Conservation (phyloP, 1,139 yeast genomes). For the Geotrichum cucujoidarum region DNA sequence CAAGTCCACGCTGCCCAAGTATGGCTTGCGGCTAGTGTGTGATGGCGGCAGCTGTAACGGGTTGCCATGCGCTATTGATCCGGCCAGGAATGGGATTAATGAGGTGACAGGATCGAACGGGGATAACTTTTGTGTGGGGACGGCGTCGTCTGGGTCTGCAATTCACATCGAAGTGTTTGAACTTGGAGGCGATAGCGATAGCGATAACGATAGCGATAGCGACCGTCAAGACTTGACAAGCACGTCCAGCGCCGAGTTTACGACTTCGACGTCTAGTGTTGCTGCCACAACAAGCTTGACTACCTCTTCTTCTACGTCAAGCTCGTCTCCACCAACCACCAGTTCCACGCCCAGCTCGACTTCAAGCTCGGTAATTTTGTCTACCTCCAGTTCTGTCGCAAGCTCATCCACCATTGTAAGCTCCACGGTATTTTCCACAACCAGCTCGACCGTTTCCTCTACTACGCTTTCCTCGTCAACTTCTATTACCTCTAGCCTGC, state of each 20-base stretch:
- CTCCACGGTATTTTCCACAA: not conserved
- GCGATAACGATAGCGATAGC: not conserved
- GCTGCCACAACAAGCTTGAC: not conserved
- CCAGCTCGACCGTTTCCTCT: not conserved
- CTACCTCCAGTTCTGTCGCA: constrained; percentile 1
- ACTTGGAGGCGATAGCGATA: constrained; percentile 22
- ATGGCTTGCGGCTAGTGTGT: constrained; percentile 71
- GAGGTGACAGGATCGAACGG: constrained; percentile 42
- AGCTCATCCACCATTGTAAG: not conserved
- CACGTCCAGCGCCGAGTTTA: not conserved
- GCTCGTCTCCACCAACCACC: not conserved
- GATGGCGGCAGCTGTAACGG: constrained; percentile 65
- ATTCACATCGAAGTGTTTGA: constrained; percentile 73
- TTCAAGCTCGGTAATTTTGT: not conserved
- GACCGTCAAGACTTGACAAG: not conserved
- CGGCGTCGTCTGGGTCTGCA: constrained; percentile 58
- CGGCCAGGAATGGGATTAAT: constrained; percentile 54
- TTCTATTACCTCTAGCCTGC: not conserved
- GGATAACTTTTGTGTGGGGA: constrained; percentile 72
- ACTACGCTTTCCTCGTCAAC: not conserved
- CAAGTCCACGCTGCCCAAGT: constrained; percentile 51
- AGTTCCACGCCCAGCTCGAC: not conserved
- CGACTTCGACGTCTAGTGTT: not conserved
- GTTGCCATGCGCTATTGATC: constrained; percentile 74
- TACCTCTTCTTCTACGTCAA: not conserved